Percentiles rank a stretch among this genome's conserved stretches.
Evolutionary conservation across 2,329 filamentous ascomycete genomes (phyloP).

Genomic region (Iodosphaeria phyllophila): DNA sequence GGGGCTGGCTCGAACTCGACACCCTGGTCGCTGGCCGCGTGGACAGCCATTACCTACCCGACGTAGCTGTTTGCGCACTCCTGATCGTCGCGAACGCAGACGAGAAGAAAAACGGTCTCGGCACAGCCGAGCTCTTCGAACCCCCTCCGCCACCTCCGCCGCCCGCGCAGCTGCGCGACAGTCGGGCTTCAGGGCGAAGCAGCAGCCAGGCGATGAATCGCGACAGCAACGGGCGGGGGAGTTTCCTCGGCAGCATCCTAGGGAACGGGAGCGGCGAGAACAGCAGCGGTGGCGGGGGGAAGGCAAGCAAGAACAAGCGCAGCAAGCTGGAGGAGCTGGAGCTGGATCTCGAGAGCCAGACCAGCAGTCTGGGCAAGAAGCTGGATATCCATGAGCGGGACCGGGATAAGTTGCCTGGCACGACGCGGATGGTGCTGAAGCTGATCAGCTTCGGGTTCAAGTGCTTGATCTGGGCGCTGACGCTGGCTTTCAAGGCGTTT

Average conservation of each 20-base stretch:
- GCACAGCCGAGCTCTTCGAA: slow-evolving; percentile 38
- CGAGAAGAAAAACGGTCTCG: slow-evolving; percentile 24
- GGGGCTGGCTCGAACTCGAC: slow-evolving; percentile 41
- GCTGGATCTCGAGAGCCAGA: slow-evolving; percentile 44
- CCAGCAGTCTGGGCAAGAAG: slow-evolving; percentile 24
- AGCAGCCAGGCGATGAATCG: slow-evolving; percentile 12
- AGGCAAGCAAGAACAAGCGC: slow-evolving; percentile 13
- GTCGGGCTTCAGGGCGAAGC: no score
- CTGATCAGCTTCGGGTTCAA: slow-evolving; percentile 34
- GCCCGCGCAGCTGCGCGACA: slow-evolving; percentile 10
- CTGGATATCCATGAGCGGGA: slow-evolving; percentile 18
- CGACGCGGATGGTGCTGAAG: slow-evolving; percentile 28
- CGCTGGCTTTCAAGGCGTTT: slow-evolving; percentile 33
- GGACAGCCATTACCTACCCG: slow-evolving; percentile 41
- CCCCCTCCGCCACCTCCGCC: slow-evolving; percentile 26
- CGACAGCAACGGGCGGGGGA: slow-evolving; percentile 11
- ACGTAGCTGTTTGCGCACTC: slow-evolving; percentile 41
- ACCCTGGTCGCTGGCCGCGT: slow-evolving; percentile 39
- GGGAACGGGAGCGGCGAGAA: slow-evolving; percentile 6
- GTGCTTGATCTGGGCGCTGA: slow-evolving; percentile 37
- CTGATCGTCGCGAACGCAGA: slow-evolving; percentile 39
- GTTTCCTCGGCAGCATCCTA: slow-evolving; percentile 7
- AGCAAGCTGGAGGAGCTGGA: slow-evolving; percentile 36
- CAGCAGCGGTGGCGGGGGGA: slow-evolving; percentile 7
- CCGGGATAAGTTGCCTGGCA: slow-evolving; percentile 29